phyloP scores from a whole-genome alignment of 2,329 filamentous ascomycete species.

The Tolypocladium tropicale region DNA sequence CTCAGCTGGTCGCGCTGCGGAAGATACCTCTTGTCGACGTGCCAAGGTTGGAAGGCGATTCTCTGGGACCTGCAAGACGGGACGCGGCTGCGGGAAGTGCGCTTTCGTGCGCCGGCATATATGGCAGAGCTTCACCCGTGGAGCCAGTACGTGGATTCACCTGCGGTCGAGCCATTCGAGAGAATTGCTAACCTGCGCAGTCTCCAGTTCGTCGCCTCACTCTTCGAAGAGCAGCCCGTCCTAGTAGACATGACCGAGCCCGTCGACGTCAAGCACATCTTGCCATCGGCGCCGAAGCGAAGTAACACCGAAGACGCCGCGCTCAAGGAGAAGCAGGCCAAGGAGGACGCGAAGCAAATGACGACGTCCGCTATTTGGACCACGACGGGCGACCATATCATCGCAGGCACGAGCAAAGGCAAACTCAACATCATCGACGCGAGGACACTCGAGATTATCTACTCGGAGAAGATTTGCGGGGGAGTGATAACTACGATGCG shows the following conservation, averaged over 20 bases:
- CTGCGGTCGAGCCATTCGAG: background rate
- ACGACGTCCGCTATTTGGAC: slow-evolving; percentile 91
- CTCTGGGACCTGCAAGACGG: slow-evolving; percentile 78
- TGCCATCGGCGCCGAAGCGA: slow-evolving; percentile 76
- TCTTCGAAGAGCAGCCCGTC: slow-evolving; percentile 88
- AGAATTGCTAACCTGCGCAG: slow-evolving; percentile 32
- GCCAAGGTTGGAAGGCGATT: slow-evolving; percentile 93
- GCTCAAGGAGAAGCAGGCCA: slow-evolving; percentile 71
- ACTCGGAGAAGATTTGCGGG: slow-evolving; percentile 78
- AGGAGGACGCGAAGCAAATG: slow-evolving; percentile 88
- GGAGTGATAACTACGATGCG: slow-evolving; percentile 84
- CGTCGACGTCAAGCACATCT: slow-evolving; percentile 61
- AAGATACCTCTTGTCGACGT: slow-evolving; percentile 81
- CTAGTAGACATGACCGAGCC: slow-evolving; percentile 70
- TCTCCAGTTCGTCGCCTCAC: slow-evolving; percentile 75
- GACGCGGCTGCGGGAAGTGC: slow-evolving; percentile 68
- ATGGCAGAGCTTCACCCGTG: slow-evolving; percentile 90
- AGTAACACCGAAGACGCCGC: slow-evolving; percentile 60
- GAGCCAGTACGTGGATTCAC: slow-evolving; percentile 53
- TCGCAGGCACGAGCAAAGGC: slow-evolving; percentile 89
- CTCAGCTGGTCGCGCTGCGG: slow-evolving; percentile 92
- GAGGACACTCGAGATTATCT: slow-evolving; percentile 69
- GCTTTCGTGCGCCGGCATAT: slow-evolving; percentile 88
- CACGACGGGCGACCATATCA: slow-evolving; percentile 72
- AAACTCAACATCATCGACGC: slow-evolving; percentile 93